phyloP scores from a whole-genome alignment of 805 yeast species.

The Saccharomyces jurei region DNA sequence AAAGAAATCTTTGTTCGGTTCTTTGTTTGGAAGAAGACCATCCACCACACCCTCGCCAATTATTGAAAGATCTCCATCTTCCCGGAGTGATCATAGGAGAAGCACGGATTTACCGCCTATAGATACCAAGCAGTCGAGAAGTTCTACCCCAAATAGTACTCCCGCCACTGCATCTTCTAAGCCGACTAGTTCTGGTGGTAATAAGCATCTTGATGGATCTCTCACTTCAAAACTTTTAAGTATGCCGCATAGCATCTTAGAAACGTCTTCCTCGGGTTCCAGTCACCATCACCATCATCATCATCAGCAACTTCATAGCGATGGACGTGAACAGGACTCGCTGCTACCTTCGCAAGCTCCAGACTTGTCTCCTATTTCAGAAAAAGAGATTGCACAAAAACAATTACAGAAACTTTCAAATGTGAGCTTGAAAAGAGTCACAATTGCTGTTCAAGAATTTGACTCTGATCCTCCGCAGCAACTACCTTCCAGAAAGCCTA shows the following conservation, averaged over 20 bases:
- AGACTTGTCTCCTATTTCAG: background rate
- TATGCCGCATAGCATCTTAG: constrained; percentile 8
- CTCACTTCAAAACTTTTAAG: constrained; percentile 6
- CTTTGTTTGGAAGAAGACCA: constrained; percentile 20
- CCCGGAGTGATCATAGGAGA: background rate
- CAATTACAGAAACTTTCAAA: constrained; percentile 8
- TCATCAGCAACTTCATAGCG: constrained; percentile 1
- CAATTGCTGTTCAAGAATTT: constrained; percentile 69
- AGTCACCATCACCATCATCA: background rate
- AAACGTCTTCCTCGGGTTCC: constrained; percentile 8
- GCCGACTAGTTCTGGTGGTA: background rate
- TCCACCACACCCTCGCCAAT: constrained; percentile 1
- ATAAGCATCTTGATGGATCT: background rate
- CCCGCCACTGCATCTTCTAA: constrained; percentile 5
- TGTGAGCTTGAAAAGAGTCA: constrained; percentile 50
- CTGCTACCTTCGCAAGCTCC: background rate
- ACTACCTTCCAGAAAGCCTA: constrained; percentile 79
- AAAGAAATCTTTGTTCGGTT: constrained; percentile 23
- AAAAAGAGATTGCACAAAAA: background rate
- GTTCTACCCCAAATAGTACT: constrained; percentile 1
- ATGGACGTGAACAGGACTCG: background rate
- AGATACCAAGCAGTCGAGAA: background rate
- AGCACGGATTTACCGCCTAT: background rate
- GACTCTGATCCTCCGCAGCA: constrained; percentile 86
- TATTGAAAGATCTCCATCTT: background rate